Evolutionary conservation across 2,329 filamentous ascomycete species (phyloP).

Genomic region (Fusarium tjaetaba): DNA sequence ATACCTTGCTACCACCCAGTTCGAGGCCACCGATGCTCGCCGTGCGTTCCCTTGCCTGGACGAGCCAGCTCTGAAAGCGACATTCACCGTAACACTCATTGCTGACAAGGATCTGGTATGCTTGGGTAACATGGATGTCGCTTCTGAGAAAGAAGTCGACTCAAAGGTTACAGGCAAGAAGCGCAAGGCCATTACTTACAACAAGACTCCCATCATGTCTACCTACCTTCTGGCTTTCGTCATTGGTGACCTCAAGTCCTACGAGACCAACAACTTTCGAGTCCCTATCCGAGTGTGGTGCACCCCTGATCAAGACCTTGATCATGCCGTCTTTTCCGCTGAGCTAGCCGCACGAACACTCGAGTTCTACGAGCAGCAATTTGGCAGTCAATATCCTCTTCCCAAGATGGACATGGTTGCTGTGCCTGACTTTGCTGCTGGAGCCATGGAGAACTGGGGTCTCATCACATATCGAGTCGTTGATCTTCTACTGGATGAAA

Average conservation of each 20-base stretch:
- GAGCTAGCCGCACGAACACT: conserved; percentile 90
- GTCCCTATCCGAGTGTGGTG: conserved; percentile 95
- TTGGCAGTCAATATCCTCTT: conserved; percentile 77
- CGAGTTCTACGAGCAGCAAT: conserved; percentile 95
- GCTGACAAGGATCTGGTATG: conserved; percentile 92
- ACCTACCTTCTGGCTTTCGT: conserved; percentile 96
- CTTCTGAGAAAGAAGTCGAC: conserved; percentile 77
- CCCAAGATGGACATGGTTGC: conserved; percentile 66
- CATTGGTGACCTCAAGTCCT: conserved; percentile 91
- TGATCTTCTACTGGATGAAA: conserved; percentile 84
- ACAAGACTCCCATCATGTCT: conserved; percentile 92
- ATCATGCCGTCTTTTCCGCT: conserved; percentile 90
- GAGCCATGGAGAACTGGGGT: conserved; percentile 99
- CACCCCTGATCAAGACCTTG: conserved; percentile 87
- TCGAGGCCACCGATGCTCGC: conserved; percentile 95
- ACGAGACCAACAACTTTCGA: conserved; percentile 91
- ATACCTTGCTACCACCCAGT: conserved; percentile 90
- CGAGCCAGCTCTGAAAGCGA: conserved; percentile 92
- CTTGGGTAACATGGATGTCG: conserved; percentile 96
- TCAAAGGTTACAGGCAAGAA: conserved; percentile 67
- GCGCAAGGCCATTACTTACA: conserved; percentile 91
- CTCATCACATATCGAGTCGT: conserved; percentile 94
- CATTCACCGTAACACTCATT: conserved; percentile 89
- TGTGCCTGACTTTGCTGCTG: conserved; percentile 93
- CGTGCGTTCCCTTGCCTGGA: conserved; percentile 97